Percentiles rank a stretch among this genome's conserved stretches.
These are phyloP conservation scores for Durotheca rogersii DNA, from an alignment of 495 filamentous ascomycete species.

Conservation along the genomic window DNA sequence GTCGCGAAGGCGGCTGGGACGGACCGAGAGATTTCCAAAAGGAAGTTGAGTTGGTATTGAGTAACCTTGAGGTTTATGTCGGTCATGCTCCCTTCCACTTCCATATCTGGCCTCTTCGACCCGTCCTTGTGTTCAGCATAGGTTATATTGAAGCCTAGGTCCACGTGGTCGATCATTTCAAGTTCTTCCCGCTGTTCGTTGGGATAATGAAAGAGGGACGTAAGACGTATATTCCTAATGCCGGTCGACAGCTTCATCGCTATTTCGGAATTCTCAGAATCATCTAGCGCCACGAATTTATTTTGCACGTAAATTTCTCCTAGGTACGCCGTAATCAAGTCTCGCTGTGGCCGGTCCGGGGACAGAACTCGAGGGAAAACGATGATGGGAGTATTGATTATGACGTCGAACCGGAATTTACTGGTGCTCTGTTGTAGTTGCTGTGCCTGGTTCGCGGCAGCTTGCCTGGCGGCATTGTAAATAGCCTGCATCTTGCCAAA, in stretches of 20 bases:
- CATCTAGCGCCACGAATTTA: conserved; percentile 78
- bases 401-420: conserved; percentile 89
- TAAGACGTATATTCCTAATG: conserved; percentile 86
- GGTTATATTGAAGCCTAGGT: conserved; percentile 86
- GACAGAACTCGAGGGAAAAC: conserved; percentile 81
- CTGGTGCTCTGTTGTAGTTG: conserved; percentile 87
- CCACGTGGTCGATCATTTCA: conserved; percentile 94
- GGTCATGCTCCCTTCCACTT: conserved; percentile 87
- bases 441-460: conserved; percentile 90
- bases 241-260: conserved; percentile 90
- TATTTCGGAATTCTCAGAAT: conserved; percentile 64
- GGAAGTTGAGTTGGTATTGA: conserved; percentile 84
- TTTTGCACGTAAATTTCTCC: conserved; percentile 98
- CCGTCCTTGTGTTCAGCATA: conserved; percentile 81
- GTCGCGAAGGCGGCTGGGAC: conserved; percentile 83
- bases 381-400: conserved; percentile 91
- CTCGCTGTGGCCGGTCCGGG: conserved; percentile 58
- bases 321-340: conserved; percentile 86
- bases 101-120: conserved; percentile 81
- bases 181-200: conserved; percentile 75
- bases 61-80: conserved; percentile 88
- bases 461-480: conserved; percentile 93
- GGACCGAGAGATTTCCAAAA: conserved; percentile 78
- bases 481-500: conserved; percentile 99
- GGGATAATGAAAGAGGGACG: conserved; percentile 83